phyloP scores from a whole-genome alignment of 1,139 yeast species.

The Sugiyamaella xylanicola region DNA sequence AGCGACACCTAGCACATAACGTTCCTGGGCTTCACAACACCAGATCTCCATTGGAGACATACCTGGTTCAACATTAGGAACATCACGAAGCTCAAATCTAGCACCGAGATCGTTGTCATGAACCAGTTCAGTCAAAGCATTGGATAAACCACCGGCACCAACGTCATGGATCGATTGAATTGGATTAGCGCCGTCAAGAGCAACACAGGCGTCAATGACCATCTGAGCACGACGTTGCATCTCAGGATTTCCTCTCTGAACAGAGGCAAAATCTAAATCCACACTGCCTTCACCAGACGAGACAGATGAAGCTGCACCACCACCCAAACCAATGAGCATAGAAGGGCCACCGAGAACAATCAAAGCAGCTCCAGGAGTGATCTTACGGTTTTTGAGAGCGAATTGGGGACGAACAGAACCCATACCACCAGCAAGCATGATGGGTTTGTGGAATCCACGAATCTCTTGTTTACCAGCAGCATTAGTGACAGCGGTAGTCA shows the following conservation, averaged over 20 bases:
- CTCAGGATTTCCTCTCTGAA: conserved; percentile 99
- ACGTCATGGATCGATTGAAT: conserved; percentile 97
- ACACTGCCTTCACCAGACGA: conserved; percentile 96
- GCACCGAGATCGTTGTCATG: conserved; percentile 98
- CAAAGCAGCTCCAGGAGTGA: conserved; percentile 89
- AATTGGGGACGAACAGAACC: conserved; percentile 94
- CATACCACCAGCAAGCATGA: conserved; percentile 99
- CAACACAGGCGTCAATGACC: conserved; percentile 91
- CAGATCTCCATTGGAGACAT: conserved; percentile 99
- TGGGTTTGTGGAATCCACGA: conserved; percentile 98
- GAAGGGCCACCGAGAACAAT: conserved; percentile 97
- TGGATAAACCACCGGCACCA: conserved; percentile 98
- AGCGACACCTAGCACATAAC: conserved; percentile 92
- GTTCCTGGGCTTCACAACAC: conserved; percentile 99
- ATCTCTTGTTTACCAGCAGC: conserved; percentile 66
- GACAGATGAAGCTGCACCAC: conserved; percentile 98
- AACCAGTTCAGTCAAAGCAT: conserved; percentile 95
- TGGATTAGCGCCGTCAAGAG: conserved; percentile 79
- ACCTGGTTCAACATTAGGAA: conserved; percentile 91
- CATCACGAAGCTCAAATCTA: conserved; percentile 83
- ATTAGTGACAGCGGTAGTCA: conserved; percentile 75
- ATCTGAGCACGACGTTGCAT: conserved; percentile 99
- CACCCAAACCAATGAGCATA: conserved; percentile 99
- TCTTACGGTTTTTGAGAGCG: conserved; percentile 82
- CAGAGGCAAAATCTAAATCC: conserved; percentile 96